These are phyloP conservation scores for Diaporthe destruens DNA, from an alignment of 2,329 filamentous ascomycete species.

Conservation along the genomic window DNA sequence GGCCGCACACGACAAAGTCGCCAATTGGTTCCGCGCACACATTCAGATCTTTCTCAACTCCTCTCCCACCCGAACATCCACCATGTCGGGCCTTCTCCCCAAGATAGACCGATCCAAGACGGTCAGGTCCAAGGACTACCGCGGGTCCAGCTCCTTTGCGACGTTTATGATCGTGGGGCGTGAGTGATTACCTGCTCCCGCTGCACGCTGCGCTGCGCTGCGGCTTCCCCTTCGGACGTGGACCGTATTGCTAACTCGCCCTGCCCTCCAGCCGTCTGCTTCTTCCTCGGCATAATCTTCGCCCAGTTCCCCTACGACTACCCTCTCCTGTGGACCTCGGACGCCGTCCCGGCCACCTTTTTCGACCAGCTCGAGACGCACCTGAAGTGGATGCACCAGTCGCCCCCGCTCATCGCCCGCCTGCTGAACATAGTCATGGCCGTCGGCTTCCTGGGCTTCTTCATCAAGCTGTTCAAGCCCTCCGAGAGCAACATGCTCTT, in stretches of 20 bases:
- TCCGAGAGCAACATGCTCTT: slow-evolving; percentile 96
- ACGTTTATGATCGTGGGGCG: slow-evolving; percentile 97
- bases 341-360: slow-evolving; percentile 74
- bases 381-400: slow-evolving; percentile 90
- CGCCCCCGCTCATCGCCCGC: slow-evolving; percentile 90
- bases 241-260: slow-evolving; percentile 41
- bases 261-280: slow-evolving; percentile 77
- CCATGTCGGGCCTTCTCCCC: slow-evolving; percentile 39
- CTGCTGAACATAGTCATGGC: slow-evolving; percentile 94
- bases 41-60: neutral
- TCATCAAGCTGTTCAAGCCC: slow-evolving; percentile 94
- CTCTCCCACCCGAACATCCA: neutral
- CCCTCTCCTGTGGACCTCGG: slow-evolving; percentile 84
- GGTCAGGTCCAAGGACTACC: slow-evolving; percentile 68
- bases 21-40: slow-evolving; percentile 12
- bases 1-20: slow-evolving; percentile 7
- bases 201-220: slow-evolving; percentile 33
- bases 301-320: slow-evolving; percentile 96
- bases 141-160: slow-evolving; percentile 81
- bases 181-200: slow-evolving; percentile 63
- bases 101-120: slow-evolving; percentile 67
- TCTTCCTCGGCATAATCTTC: slow-evolving; percentile 99
- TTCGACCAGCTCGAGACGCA: slow-evolving; percentile 90
- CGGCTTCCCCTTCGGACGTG: slow-evolving; percentile 29
- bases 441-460: slow-evolving; percentile 87